Conservation (phyloP, 371 early-diverging fungal species). For the Cokeromyces recurvatus region DNA sequence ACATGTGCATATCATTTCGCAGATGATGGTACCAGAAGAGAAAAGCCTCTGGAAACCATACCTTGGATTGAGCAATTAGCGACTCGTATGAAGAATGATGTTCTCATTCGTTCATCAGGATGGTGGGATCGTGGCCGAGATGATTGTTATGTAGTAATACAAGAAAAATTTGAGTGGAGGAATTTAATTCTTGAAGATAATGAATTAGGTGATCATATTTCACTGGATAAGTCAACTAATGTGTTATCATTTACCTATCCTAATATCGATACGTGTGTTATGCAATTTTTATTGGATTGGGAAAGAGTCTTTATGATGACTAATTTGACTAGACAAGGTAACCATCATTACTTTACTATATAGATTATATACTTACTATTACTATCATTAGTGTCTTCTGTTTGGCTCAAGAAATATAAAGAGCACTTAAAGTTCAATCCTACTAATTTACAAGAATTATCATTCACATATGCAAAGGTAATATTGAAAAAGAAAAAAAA, state of each 20-base stretch:
- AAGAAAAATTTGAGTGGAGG: constrained; percentile 33
- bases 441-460: constrained; percentile 30
- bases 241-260: constrained; percentile 44
- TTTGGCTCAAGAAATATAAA: constrained; percentile 34
- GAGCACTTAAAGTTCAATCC: constrained; percentile 31
- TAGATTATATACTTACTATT: not conserved
- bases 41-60: constrained; percentile 16
- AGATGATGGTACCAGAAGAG: constrained; percentile 9
- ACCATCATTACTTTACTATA: not conserved
- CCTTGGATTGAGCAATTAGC: constrained; percentile 31
- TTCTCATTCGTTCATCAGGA: constrained; percentile 39
- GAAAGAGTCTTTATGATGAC: constrained; percentile 49
- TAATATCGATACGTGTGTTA: constrained; percentile 36
- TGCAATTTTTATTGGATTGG: constrained; percentile 41
- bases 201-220: constrained; percentile 40
- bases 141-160: constrained; percentile 45
- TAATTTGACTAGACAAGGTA: constrained; percentile 40
- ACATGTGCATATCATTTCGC: constrained; percentile 23
- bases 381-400: constrained; percentile 23
- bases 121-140: constrained; percentile 45
- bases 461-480: constrained; percentile 40
- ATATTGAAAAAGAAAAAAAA: not conserved
- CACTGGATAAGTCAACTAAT: constrained; percentile 29
- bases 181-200: constrained; percentile 15
- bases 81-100: constrained; percentile 28